A percentile compares a stretch with the other conserved stretches of the same genome.
phyloP scores from a whole-genome alignment of 23 red algal genomes.

The Gracilariopsis chorda region DNA sequence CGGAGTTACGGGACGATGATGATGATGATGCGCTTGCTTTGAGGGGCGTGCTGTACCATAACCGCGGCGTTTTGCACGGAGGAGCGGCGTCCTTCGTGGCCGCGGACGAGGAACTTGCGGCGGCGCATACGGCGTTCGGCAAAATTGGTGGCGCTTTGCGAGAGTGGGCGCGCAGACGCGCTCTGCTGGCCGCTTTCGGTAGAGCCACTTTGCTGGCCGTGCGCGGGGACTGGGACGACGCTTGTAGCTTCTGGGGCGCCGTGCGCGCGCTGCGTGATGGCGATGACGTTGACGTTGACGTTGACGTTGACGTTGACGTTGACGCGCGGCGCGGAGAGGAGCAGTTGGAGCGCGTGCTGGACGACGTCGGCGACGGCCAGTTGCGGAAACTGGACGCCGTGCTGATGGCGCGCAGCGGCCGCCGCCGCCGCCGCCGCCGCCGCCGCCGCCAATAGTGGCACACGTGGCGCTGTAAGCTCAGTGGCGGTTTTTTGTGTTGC shows the following conservation, averaged over 20 bases:
- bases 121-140: not conserved
- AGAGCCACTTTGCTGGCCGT: not conserved
- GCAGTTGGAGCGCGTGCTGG: not conserved
- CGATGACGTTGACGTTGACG: not conserved
- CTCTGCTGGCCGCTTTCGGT: not conserved
- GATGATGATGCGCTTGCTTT: not conserved
- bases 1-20: not conserved
- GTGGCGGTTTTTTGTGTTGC: too few relatives aligned
- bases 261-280: not conserved
- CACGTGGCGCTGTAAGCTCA: too few relatives aligned
- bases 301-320: not conserved
- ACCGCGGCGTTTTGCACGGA: constrained; percentile 3
- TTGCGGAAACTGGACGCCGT: not conserved
- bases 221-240: not conserved
- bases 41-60: not conserved
- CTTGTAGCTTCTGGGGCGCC: not conserved
- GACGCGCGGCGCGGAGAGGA: not conserved
- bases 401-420: not conserved
- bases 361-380: not conserved
- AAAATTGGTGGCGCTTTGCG: not conserved
- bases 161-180: not conserved
- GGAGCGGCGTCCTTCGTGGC: not conserved
- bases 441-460: not conserved
- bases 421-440: not conserved
- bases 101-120: not conserved